Base-by-base conservation (phyloP, 129 eudicot species). In the Sambucus nigra region DNA sequence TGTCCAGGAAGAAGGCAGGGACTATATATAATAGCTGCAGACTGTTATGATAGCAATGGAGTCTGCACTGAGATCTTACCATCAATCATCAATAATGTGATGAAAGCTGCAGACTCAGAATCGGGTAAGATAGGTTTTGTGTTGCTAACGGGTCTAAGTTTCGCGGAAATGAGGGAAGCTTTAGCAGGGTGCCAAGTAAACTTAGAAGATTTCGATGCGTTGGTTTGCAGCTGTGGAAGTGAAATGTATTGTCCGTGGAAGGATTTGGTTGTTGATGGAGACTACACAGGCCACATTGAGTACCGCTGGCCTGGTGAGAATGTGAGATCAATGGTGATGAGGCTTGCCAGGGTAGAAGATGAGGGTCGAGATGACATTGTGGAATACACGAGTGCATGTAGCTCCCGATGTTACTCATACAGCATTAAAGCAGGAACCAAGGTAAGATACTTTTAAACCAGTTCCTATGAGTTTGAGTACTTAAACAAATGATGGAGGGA, bases 181-280 rank as follows among this genome's bases (percentile, higher is more conserved):
- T 56, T 85, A 33, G 66, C 57, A 35, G 63, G 35, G 29, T 77
- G 53, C 48, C 73, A 77, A 57, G 39, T 74, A 8, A 66, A 63
- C 33, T 6, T 66, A 20, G 80, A 75, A 44, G 69, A 72, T 26
- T 81, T 86, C 53, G 95, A 81, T 67, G 87, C 95, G 42, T 56
- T 86, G 64, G 61, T 78, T 53, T 86, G 95, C 32, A 72, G 72
- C 59, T 78, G 95, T 51, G 95, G 95, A 66, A 81, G 95, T 55
- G 95, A 86, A 64, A 59, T 86, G 48, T 86, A 74, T 63, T 75
- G 63, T 54, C 91, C 91, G 0, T 78, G 84, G 86, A 54, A 62
- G 59, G 83, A 81, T 73, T 54, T 72, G 51, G 61, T 23, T 1
- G 64, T 54, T 63, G 95, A 81, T 61, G 64, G 63, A 64, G 91